A percentile compares a stretch with the other conserved stretches of the same genome.
Conservation (phyloP, 73 alveolate species). For the Tetrahymena malaccensis region DNA sequence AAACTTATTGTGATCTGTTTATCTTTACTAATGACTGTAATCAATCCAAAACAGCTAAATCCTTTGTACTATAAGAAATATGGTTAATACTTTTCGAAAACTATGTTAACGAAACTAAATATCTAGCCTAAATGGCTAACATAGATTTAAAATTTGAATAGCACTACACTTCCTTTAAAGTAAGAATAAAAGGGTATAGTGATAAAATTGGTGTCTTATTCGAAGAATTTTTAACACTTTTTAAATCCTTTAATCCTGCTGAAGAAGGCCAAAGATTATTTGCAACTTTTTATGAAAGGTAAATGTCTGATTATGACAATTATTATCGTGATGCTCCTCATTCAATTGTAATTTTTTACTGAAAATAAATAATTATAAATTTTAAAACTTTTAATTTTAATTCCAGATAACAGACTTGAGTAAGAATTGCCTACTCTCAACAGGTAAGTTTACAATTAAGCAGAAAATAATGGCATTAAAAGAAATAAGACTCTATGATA, state of each 20-base stretch:
- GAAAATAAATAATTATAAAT: not conserved
- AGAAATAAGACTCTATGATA: not conserved
- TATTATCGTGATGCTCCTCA: not conserved
- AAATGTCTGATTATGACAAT: not conserved
- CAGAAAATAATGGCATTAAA: not conserved
- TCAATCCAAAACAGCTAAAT: not conserved
- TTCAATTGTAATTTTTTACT: not conserved
- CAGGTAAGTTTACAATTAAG: not conserved
- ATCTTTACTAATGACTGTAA: not conserved
- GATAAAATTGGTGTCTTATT: not conserved
- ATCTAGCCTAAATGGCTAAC: not conserved
- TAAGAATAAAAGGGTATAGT: not conserved
- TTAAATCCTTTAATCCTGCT: not conserved
- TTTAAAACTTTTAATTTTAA: not conserved
- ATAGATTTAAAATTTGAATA: not conserved
- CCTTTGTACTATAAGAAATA: not conserved
- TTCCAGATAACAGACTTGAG: not conserved
- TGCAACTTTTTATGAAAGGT: not conserved
- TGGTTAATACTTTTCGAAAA: not conserved
- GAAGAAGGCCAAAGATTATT: not conserved
- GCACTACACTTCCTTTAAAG: not conserved
- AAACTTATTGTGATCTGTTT: not conserved
- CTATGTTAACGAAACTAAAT: not conserved
- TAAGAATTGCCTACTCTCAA: not conserved
- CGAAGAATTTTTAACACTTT: not conserved